A percentile compares a stretch with the other conserved stretches of the same genome.
phyloP scores from a whole-genome alignment of 1,139 yeast species.

The Meyerozyma carpophila region DNA sequence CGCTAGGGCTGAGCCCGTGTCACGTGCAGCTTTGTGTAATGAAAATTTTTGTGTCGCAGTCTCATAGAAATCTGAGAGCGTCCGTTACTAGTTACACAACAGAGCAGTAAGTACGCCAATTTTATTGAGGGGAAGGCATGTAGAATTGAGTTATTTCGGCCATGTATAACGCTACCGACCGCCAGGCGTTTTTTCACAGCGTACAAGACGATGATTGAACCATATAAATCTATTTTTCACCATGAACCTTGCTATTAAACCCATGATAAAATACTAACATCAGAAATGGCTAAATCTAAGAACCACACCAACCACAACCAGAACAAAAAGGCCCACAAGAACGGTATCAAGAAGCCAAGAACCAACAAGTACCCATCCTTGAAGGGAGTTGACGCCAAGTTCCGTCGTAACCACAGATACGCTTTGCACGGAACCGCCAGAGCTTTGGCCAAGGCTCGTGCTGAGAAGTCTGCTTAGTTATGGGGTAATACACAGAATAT shows the following conservation, averaged over 20 bases:
- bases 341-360: conserved; percentile 99
- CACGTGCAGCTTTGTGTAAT: conserved; percentile 1
- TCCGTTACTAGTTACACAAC: neutral
- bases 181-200: neutral
- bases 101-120: neutral
- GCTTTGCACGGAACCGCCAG: conserved; percentile 97
- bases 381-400: conserved; percentile 99
- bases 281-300: conserved; percentile 92
- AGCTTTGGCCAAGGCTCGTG: conserved; percentile 80
- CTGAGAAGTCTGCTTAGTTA: conserved; percentile 25
- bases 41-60: neutral
- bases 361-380: conserved; percentile 96
- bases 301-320: conserved; percentile 99
- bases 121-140: neutral
- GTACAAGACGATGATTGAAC: neutral
- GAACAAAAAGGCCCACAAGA: conserved; percentile 99
- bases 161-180: neutral
- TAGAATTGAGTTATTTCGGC: neutral
- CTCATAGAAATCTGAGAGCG: conserved; percentile 1
- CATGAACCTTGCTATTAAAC: no score
- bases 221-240: no score
- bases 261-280: conserved; percentile 21
- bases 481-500: neutral
- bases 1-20: neutral
- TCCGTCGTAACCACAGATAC: conserved; percentile 99